These are phyloP conservation scores for Fusarium verrucosum DNA, from an alignment of 2,329 filamentous ascomycete genomes.

Conservation along the genomic window DNA sequence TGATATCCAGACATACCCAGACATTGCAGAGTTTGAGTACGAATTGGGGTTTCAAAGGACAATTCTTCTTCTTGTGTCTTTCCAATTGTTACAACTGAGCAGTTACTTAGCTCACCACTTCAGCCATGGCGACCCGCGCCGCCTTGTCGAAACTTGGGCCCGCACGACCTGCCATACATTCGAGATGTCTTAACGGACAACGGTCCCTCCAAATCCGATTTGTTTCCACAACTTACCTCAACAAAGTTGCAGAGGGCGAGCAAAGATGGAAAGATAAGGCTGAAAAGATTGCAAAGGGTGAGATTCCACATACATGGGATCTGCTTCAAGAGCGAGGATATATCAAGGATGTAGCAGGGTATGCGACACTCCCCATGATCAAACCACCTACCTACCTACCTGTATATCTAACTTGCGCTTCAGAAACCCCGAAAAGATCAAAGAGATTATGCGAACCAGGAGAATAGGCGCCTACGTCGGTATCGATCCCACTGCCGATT, in stretches of 20 bases:
- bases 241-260: slow-evolving; percentile 55
- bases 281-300: slow-evolving; percentile 59
- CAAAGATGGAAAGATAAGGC: slow-evolving; percentile 60
- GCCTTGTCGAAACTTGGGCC: slow-evolving; percentile 40
- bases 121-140: slow-evolving; percentile 44
- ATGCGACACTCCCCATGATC: slow-evolving; percentile 42
- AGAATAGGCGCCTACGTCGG: slow-evolving; percentile 81
- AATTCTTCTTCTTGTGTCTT: neutral
- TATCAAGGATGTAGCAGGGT: slow-evolving; percentile 80
- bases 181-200: slow-evolving; percentile 39
- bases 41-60: neutral
- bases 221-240: slow-evolving; percentile 54
- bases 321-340: slow-evolving; percentile 76
- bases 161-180: slow-evolving; percentile 37
- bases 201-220: slow-evolving; percentile 46
- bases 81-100: neutral
- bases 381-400: neutral
- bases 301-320: slow-evolving; percentile 65
- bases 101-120: neutral
- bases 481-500: slow-evolving; percentile 82
- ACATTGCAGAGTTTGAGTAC: slow-evolving; percentile 14
- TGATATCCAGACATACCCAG: neutral
- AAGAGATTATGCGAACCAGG: slow-evolving; percentile 70
- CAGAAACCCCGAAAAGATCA: slow-evolving; percentile 63
- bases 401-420: slow-evolving; percentile 4